Percentiles rank a stretch among this genome's conserved stretches.
phyloP scores from a whole-genome alignment of 169 alveolate genomes.

The Amoebophrya sp. region DNA sequence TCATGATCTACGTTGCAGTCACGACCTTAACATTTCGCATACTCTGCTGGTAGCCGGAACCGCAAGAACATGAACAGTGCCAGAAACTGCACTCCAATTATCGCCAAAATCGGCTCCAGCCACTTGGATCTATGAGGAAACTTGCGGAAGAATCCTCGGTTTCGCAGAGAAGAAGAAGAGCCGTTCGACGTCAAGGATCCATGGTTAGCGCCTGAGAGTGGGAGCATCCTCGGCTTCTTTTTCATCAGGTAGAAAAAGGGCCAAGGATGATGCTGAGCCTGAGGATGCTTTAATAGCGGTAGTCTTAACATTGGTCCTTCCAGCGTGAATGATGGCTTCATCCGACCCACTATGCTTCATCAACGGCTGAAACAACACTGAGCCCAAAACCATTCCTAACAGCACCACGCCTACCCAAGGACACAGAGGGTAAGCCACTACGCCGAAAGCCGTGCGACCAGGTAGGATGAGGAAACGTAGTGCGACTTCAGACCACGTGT shows the following conservation, averaged over 20 bases:
- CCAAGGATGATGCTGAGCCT: too few species aligned
- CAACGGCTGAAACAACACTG: background rate
- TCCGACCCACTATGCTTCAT: background rate
- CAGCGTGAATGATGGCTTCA: too few species aligned
- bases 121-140: too few species aligned
- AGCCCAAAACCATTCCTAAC: background rate
- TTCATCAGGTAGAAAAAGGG: background rate
- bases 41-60: background rate
- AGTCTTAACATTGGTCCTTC: too few species aligned
- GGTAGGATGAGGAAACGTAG: background rate
- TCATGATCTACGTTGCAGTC: too few species aligned
- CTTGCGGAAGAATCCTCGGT: too few species aligned
- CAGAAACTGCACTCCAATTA: background rate
- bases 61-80: background rate
- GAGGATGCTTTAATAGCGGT: too few species aligned
- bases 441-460: background rate
- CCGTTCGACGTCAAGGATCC: too few species aligned
- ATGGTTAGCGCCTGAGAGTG: too few species aligned
- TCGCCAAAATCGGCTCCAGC: background rate
- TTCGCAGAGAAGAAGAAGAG: too few species aligned
- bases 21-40: too few species aligned
- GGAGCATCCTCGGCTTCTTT: too few species aligned
- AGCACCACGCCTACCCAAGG: background rate
- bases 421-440: background rate
- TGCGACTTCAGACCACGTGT: background rate